Evolutionary conservation across 306 rosid genomes (phyloP), one percentile per base, ranked within the genome.

Genomic region (Cicer pinnatifidum): DNA sequence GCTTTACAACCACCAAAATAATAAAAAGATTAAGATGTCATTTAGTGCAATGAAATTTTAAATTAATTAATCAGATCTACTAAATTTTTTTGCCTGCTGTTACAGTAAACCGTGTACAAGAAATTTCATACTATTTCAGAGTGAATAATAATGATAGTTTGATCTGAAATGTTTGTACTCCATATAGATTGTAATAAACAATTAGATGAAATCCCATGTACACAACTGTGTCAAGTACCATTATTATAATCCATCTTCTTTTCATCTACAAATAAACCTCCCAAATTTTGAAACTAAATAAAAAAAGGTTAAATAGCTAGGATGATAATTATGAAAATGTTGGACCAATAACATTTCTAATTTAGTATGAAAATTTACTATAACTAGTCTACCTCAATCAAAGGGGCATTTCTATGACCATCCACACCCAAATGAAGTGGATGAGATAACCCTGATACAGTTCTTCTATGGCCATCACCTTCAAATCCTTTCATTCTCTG

Each of bases 401-500:
- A 79, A 82, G 85, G 56, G 72, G 66, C 76, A 71, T 69, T 66
- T 81, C 81, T 80, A 35, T 17, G 84, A 5, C 82, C 76, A 79
- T 86, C 87, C 33, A 81, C 71, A 44, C 40, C 70, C 19, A 56
- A 44, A 43, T 66, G 81, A 54, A 59, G 81, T 35, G 84, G 86
- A 15, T 76, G 82, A 69, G 88, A 79, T 40, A 69, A 61, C n/a
- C 86, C 80, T 44, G 93, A 78, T 53, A 53, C 84, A 77, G 86
- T 86, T 82, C 90, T 85, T 28, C 75, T 91, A 56, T 66, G 80
- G 56, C 85, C 58, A 59, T 73, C 89, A 57, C 77, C 81, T 72
- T 75, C 91, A 69, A 63, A 67, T 84, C 81, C 82, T 38, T 81
- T 73, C 86, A 75, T 75, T 60, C 85, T 86, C 96, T 88, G 84